Evolutionary conservation across 495 filamentous ascomycete species (phyloP).

Genomic region (Entonaema liquescens): DNA sequence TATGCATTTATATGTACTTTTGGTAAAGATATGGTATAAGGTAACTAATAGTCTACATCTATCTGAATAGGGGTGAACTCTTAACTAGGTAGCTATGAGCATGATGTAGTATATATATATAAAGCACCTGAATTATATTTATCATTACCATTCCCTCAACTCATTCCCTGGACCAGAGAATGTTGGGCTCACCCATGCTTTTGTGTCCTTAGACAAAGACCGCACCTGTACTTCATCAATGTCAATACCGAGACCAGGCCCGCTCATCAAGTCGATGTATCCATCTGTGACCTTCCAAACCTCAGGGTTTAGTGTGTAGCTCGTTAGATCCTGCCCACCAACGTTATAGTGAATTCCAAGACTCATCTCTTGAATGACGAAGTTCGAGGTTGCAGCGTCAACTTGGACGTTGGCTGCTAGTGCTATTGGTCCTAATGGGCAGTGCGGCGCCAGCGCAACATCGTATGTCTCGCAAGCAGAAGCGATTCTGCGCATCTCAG

Average conservation of each 20-base stretch:
- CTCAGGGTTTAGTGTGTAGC: conserved; percentile 69
- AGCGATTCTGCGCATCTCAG: conserved; percentile 75
- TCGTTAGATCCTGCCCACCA: conserved; percentile 71
- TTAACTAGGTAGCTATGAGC: no score
- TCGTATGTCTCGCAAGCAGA: conserved; percentile 81
- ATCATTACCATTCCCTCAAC: conserved; percentile 73
- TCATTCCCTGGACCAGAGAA: conserved; percentile 77
- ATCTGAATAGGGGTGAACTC: neutral
- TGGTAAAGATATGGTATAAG: neutral
- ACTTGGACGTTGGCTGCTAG: conserved; percentile 78
- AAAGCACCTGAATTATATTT: neutral
- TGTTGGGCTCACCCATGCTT: conserved; percentile 59
- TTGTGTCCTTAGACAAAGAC: conserved; percentile 40
- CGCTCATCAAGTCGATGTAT: conserved; percentile 68
- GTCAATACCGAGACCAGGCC: conserved; percentile 77
- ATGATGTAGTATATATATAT: neutral
- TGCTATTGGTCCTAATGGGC: conserved; percentile 78
- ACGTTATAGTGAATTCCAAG: conserved; percentile 82
- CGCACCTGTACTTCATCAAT: conserved; percentile 73
- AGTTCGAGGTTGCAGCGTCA: conserved; percentile 70
- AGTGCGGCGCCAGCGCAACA: conserved; percentile 79
- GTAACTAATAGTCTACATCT: neutral
- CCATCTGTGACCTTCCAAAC: conserved; percentile 73
- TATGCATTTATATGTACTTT: no score
- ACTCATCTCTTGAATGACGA: conserved; percentile 84